Evolutionary conservation across 495 filamentous ascomycete species (phyloP).

Genomic region (Hypoxylon perforatum): DNA sequence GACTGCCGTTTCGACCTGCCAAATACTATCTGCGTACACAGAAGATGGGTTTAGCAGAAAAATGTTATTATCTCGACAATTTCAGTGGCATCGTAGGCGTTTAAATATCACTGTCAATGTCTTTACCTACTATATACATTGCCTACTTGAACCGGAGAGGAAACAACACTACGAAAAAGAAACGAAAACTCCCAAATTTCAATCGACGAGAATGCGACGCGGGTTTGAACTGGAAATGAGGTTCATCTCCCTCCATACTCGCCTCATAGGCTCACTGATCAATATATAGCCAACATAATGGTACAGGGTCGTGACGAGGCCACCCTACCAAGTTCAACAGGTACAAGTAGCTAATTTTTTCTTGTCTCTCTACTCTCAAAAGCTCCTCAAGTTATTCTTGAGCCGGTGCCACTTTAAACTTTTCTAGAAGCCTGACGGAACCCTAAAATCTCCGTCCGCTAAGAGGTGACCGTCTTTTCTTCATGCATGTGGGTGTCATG

Average conservation of each 20-base stretch:
- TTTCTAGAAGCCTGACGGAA: constrained; percentile 43
- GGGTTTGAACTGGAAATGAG: constrained; percentile 37
- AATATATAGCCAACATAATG: background rate
- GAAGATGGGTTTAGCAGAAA: background rate
- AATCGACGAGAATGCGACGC: constrained; percentile 35
- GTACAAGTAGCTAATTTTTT: background rate
- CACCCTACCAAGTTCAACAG: background rate
- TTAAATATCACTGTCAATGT: background rate
- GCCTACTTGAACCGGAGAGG: background rate
- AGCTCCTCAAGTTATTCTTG: too few relatives aligned
- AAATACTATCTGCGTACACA: constrained; percentile 9
- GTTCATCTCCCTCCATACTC: constrained; percentile 33
- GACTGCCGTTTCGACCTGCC: constrained; percentile 7
- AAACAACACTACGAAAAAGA: constrained; percentile 1
- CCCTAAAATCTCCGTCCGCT: constrained; percentile 32
- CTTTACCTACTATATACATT: background rate
- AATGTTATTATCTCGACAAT: too few relatives aligned
- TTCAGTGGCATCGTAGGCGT: background rate
- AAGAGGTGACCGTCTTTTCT: constrained; percentile 4
- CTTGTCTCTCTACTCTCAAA: background rate
- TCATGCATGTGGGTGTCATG: constrained; percentile 28
- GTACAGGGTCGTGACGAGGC: constrained; percentile 10
- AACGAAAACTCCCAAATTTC: constrained; percentile 22
- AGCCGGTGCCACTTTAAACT: constrained; percentile 30
- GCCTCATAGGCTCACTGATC: constrained; percentile 1